Evolutionary conservation across 2,329 filamentous ascomycete genomes (phyloP), one percentile per base, ranked within the genome.

Genomic region (Lachnum nothofagi): DNA sequence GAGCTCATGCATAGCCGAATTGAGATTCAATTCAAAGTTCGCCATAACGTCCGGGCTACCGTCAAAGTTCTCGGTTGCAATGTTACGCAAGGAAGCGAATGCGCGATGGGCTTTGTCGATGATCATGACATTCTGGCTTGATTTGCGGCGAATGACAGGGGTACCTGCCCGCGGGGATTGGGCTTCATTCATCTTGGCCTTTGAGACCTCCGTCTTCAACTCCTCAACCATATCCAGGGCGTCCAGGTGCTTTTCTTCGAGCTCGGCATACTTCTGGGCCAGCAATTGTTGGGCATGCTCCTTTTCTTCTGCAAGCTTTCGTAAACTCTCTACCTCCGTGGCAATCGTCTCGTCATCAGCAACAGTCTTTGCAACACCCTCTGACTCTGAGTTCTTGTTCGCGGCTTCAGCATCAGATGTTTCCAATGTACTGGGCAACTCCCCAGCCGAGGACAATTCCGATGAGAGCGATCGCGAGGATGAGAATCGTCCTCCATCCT

Each of bases 101-200:
- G 91, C 94, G 50, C 93, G 83, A 60, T 95, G 91, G 6, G 91
- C 90, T 48, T 91, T 86, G 67, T 98, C 93, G 54, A 91, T 87
- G 23, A 84, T 82, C 70, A 93, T 82, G 35, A 95, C 76, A 53
- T 86, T 93, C 67, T 95, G 90, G 65, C 89, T 95, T 3, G 90
- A 95, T 71, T 95, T 95, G 61, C 91, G 83, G 55, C 91, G 87
- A 61, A 96, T 91, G 58, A 95, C 82, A n/a, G 85, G 83, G 1
- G 80, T 79, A n/a, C 73, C 76, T 8, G 80, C 76, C 25, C 81
- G 78, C n/a, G 85, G 83, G 0, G 77, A 72, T 24, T 74, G 70
- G 25, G 60, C 24, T 48, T 73, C 72, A 42, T 71, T 70, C 62
- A 76, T 76, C 58, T 84, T 86, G n/a, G 87, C 83, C 65, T 87